phyloP scores from a whole-genome alignment of 495 filamentous ascomycete genomes.

The Neurospora hispaniola region DNA sequence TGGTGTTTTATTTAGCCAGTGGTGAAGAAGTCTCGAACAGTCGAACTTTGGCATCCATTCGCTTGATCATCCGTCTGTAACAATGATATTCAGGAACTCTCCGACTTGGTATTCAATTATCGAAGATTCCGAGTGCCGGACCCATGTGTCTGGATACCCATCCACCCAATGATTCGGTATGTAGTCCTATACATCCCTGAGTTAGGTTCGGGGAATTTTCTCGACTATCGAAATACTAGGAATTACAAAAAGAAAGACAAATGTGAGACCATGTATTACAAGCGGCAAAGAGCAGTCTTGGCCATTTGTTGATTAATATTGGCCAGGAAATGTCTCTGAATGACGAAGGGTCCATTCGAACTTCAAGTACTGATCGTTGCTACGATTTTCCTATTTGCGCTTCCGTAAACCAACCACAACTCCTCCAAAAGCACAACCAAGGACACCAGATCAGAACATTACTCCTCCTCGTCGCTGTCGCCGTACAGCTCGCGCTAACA shows the following conservation, averaged over 20 bases:
- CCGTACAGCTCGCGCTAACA: conserved; percentile 15
- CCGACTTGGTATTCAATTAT: not conserved
- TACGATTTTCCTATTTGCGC: not conserved
- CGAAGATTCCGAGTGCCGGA: not conserved
- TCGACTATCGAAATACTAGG: not conserved
- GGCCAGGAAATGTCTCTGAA: not conserved
- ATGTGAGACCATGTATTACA: not conserved
- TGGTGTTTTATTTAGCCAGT: not conserved
- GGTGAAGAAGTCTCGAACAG: not conserved
- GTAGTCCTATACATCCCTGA: not conserved
- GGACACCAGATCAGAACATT: not conserved
- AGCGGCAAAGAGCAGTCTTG: not conserved
- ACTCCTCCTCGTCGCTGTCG: conserved; percentile 7
- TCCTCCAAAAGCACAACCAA: not conserved
- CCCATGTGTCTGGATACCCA: not conserved
- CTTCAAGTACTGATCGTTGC: not conserved
- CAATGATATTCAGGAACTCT: not conserved
- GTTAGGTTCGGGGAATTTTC: not conserved
- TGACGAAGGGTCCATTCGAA: not conserved
- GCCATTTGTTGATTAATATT: not conserved
- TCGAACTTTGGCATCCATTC: not conserved
- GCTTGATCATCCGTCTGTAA: not conserved
- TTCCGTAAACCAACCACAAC: not conserved
- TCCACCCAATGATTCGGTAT: not conserved
- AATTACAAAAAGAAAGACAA: not conserved